phyloP scores from a whole-genome alignment of 441 rosid genomes.

The Populus hybrid region DNA sequence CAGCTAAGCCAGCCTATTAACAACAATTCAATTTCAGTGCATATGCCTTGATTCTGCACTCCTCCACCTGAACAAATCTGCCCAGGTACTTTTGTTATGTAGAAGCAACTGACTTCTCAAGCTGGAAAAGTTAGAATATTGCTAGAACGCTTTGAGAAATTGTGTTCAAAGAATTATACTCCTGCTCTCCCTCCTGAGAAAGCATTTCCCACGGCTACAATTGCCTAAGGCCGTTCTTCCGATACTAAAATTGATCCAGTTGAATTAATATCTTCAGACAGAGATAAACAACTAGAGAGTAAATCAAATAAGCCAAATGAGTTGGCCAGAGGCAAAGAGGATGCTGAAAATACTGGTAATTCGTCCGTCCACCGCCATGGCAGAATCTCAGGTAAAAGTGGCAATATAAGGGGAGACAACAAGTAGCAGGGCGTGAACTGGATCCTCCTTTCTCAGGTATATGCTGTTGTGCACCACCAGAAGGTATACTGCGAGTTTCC shows the following conservation, averaged over 20 bases:
- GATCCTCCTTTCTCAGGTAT: not conserved
- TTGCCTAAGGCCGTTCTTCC: slow-evolving; percentile 61
- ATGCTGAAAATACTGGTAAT: slow-evolving; percentile 33
- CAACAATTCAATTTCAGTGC: slow-evolving; percentile 90
- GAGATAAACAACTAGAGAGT: slow-evolving; percentile 46
- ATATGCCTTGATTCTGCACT: slow-evolving; percentile 93
- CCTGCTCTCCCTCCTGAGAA: slow-evolving; percentile 95
- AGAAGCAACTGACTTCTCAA: not conserved
- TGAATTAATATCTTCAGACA: slow-evolving; percentile 41
- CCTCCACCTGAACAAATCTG: slow-evolving; percentile 83
- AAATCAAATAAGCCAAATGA: slow-evolving; percentile 43
- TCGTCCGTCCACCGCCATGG: slow-evolving; percentile 22
- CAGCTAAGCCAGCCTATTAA: slow-evolving; percentile 90
- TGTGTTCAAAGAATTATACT: slow-evolving; percentile 80
- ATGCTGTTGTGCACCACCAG: not conserved
- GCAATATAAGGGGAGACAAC: slow-evolving; percentile 29
- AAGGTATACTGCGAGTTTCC: not conserved
- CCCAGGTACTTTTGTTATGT: slow-evolving; percentile 52
- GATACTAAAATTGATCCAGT: slow-evolving; percentile 49
- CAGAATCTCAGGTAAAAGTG: slow-evolving; percentile 40
- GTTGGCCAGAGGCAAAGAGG: slow-evolving; percentile 43
- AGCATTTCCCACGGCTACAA: slow-evolving; percentile 85
- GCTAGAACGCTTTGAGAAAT: slow-evolving; percentile 91
- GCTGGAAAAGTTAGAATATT: not conserved
- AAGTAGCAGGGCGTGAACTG: not conserved